Conservation (phyloP, 371 early-diverging fungal species). For the Rhizopus microsporus region DNA sequence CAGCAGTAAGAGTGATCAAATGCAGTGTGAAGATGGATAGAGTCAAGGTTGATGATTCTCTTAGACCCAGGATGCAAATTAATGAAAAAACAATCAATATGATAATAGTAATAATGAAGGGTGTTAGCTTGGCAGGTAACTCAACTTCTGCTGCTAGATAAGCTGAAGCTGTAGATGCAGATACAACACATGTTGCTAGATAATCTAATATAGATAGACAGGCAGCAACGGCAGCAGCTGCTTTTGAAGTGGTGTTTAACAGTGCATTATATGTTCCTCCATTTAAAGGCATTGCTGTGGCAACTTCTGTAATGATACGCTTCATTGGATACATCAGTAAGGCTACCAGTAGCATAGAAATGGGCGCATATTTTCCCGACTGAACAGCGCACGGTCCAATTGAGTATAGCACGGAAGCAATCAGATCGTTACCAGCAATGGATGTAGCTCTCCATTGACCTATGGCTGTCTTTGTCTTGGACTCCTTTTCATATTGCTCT, state of each 20-base stretch:
- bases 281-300: constrained; percentile 52
- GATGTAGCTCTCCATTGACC: constrained; percentile 56
- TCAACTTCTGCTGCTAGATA: constrained; percentile 50
- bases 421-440: constrained; percentile 58
- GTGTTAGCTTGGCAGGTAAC: constrained; percentile 23
- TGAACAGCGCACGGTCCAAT: constrained; percentile 47
- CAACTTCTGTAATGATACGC: constrained; percentile 55
- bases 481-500: constrained; percentile 13
- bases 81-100: constrained; percentile 43
- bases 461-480: constrained; percentile 21
- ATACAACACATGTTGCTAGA: constrained; percentile 57
- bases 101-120: constrained; percentile 45
- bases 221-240: constrained; percentile 52
- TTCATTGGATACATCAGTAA: constrained; percentile 54
- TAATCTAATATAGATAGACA: constrained; percentile 53
- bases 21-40: constrained; percentile 46
- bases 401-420: constrained; percentile 57
- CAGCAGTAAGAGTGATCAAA: constrained; percentile 38
- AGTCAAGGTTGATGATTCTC: constrained; percentile 49
- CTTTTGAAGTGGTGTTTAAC: constrained; percentile 49
- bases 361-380: constrained; percentile 57
- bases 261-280: constrained; percentile 58
- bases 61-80: constrained; percentile 39
- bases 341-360: constrained; percentile 51
- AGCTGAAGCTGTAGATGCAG: constrained; percentile 57